Conservation (phyloP, 768 basidiomycete genomes). For the Leccinum incarnatum region DNA sequence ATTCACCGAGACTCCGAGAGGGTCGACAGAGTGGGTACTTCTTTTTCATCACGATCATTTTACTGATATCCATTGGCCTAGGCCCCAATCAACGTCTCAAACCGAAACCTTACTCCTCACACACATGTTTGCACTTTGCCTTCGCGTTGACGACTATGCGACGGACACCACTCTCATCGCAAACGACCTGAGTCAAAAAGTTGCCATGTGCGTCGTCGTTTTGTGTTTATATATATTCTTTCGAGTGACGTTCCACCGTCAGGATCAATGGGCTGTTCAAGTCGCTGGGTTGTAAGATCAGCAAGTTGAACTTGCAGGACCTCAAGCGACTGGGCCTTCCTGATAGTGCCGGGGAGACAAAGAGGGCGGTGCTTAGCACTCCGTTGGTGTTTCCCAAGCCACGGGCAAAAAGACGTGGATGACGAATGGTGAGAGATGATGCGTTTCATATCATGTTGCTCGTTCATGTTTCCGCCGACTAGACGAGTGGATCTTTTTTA, state of each 20-base stretch:
- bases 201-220: slow-evolving; percentile 53
- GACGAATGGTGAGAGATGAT: slow-evolving; percentile 1
- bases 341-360: slow-evolving; percentile 56
- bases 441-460: not conserved
- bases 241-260: slow-evolving; percentile 2
- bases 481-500: not conserved
- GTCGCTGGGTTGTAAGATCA: slow-evolving; percentile 75
- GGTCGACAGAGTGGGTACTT: not conserved
- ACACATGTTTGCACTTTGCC: slow-evolving; percentile 77
- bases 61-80: slow-evolving; percentile 20
- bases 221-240: not conserved
- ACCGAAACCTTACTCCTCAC: slow-evolving; percentile 72
- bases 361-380: slow-evolving; percentile 68
- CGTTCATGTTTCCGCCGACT: not conserved
- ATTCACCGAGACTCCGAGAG: too few relatives aligned
- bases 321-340: slow-evolving; percentile 68
- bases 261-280: slow-evolving; percentile 72
- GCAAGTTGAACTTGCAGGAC: slow-evolving; percentile 55
- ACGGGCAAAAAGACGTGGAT: slow-evolving; percentile 32
- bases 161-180: slow-evolving; percentile 68
- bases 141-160: slow-evolving; percentile 75
- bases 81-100: slow-evolving; percentile 56
- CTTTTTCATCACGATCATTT: too few relatives aligned
- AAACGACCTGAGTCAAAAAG: slow-evolving; percentile 65
- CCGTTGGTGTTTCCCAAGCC: slow-evolving; percentile 84